A percentile compares a stretch with the other conserved stretches of the same genome.
Evolutionary conservation across 169 alveolate genomes (phyloP).

Genomic region (Plasmodium cynomolgi): DNA sequence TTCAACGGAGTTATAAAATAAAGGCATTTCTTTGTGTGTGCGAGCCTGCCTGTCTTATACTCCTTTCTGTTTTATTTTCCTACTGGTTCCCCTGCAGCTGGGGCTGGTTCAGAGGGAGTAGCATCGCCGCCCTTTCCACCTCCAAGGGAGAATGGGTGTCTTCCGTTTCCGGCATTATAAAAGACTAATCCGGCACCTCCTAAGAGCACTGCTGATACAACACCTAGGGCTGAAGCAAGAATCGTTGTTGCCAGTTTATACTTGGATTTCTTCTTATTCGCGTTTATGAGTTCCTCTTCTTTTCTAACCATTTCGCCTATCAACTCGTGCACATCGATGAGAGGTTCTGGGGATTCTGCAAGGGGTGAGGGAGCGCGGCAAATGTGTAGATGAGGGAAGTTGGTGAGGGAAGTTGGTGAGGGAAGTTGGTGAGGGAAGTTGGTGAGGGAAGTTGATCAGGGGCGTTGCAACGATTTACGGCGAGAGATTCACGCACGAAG

Average conservation of each 20-base stretch:
- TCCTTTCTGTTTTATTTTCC: background rate
- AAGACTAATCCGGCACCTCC: conserved; percentile 69
- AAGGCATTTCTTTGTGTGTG: background rate
- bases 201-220: conserved; percentile 16
- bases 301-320: conserved; percentile 45
- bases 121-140: background rate
- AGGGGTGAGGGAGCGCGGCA: background rate
- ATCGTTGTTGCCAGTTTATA: background rate
- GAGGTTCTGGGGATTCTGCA: conserved; percentile 32
- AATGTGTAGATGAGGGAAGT: background rate
- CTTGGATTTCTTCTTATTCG: conserved; percentile 1
- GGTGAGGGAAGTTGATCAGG: background rate
- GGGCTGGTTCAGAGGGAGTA: background rate
- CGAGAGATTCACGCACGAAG: background rate
- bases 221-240: conserved; percentile 46
- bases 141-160: conserved; percentile 51
- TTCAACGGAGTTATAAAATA: background rate
- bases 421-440: background rate
- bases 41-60: background rate
- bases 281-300: conserved; percentile 38
- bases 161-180: conserved; percentile 17
- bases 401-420: background rate
- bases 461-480: background rate
- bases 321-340: conserved; percentile 42
- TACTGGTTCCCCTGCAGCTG: background rate